Conservation (phyloP, 371 early-diverging fungal species). For the Syncephalastrum sp. region DNA sequence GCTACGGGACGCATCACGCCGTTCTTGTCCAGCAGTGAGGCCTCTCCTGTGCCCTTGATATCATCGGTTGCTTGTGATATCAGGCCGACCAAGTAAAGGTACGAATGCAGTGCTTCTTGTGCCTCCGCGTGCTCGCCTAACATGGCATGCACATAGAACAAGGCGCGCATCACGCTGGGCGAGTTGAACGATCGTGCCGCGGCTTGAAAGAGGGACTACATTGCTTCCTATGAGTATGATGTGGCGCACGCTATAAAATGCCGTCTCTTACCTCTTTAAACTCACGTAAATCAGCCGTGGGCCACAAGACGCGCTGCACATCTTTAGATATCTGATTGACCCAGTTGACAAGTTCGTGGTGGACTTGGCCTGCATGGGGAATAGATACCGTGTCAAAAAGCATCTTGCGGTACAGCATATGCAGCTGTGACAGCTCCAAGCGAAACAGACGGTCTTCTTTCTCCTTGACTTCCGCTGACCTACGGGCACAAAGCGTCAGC, state of each 20-base stretch:
- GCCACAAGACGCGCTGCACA: slow-evolving; percentile 50
- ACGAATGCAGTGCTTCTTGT: slow-evolving; percentile 62
- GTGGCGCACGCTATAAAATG: slow-evolving; percentile 3
- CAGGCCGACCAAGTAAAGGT: slow-evolving; percentile 55
- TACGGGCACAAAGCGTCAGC: too few species aligned
- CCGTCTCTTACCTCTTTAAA: slow-evolving; percentile 45
- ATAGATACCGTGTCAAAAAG: slow-evolving; percentile 52
- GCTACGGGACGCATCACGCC: slow-evolving; percentile 7
- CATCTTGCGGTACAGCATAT: slow-evolving; percentile 63
- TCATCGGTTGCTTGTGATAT: slow-evolving; percentile 35
- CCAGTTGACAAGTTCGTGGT: slow-evolving; percentile 58
- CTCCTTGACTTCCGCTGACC: too few species aligned
- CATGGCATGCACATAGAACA: slow-evolving; percentile 55
- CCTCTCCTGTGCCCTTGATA: slow-evolving; percentile 26
- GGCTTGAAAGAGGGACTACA: too few species aligned
- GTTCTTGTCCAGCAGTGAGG: slow-evolving; percentile 22
- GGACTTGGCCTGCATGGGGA: slow-evolving; percentile 68
- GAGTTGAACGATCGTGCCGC: slow-evolving; percentile 64
- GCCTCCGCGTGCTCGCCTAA: slow-evolving; percentile 79
- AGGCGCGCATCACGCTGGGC: slow-evolving; percentile 64
- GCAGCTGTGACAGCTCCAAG: slow-evolving; percentile 51
- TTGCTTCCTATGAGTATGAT: background rate
- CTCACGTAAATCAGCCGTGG: slow-evolving; percentile 33
- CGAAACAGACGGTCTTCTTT: too few species aligned
- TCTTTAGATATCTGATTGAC: slow-evolving; percentile 64